Percentiles rank a stretch among this genome's conserved stretches.
Evolutionary conservation across 2,329 filamentous ascomycete species (phyloP).

Genomic region (Aspergillus vadensis): DNA sequence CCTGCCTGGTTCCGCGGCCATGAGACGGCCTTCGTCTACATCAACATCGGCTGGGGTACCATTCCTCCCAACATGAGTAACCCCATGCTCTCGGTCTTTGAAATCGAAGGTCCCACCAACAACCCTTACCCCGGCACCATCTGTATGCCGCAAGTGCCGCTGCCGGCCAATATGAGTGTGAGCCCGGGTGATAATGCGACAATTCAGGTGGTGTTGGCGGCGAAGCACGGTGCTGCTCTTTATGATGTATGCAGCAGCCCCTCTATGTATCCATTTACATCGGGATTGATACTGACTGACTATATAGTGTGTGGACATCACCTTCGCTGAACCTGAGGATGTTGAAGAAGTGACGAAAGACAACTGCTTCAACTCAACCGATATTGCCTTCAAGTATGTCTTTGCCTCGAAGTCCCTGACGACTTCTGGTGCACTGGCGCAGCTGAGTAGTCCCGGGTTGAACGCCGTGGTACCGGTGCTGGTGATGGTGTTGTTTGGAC

Average conservation of each 20-base stretch:
- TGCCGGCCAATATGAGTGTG: conserved; percentile 71
- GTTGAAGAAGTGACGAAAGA: conserved; percentile 72
- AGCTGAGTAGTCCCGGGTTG: conserved; percentile 17
- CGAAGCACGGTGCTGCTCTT: conserved; percentile 78
- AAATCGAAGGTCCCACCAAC: conserved; percentile 61
- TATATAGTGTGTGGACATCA: conserved; percentile 86
- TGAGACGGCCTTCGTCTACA: conserved; percentile 75
- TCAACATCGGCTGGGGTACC: conserved; percentile 86
- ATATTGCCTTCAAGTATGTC: conserved; percentile 74
- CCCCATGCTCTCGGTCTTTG: conserved; percentile 76
- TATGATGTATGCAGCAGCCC: conserved; percentile 63
- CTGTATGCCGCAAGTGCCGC: conserved; percentile 84
- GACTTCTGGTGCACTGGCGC: conserved; percentile 27
- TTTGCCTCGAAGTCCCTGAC: conserved; percentile 53
- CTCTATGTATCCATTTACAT: too few relatives aligned
- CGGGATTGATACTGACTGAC: conserved; percentile 48
- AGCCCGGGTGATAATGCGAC: conserved; percentile 85
- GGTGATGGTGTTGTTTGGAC: conserved; percentile 23
- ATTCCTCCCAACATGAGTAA: conserved; percentile 85
- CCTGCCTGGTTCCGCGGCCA: conserved; percentile 97
- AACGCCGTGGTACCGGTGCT: conserved; percentile 30
- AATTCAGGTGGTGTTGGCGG: conserved; percentile 82
- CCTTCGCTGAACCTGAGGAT: conserved; percentile 78
- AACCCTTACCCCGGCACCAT: conserved; percentile 75
- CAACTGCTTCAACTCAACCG: conserved; percentile 86